Conservation (phyloP, 768 basidiomycete genomes). For the Panellus pusillus region DNA sequence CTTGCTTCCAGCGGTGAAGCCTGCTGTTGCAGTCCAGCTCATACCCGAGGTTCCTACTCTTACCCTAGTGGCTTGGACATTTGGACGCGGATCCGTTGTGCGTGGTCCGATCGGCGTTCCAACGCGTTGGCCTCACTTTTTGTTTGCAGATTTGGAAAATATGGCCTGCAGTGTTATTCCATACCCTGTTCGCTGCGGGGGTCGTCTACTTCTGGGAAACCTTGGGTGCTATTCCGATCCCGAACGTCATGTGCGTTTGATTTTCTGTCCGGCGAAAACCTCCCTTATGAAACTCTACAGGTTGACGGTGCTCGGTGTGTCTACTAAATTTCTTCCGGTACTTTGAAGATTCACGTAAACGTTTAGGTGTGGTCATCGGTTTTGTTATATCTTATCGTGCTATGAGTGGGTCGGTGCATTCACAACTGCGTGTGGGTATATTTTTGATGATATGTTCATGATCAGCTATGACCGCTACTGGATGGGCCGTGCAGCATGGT, state of each 20-base stretch:
- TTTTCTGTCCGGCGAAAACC: no score
- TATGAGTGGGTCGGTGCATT: constrained; percentile 48
- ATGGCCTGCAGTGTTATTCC: constrained; percentile 66
- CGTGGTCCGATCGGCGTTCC: constrained; percentile 7
- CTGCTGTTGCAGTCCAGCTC: constrained; percentile 11
- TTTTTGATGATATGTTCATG: no score
- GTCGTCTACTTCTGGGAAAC: background rate
- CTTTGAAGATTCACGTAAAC: background rate
- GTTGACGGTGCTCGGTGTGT: constrained; percentile 57
- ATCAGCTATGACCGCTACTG: constrained; percentile 63
- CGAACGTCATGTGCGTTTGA: constrained; percentile 42
- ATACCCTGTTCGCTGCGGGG: constrained; percentile 56
- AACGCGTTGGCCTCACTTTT: background rate
- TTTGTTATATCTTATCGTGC: constrained; percentile 70
- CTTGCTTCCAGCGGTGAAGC: constrained; percentile 18
- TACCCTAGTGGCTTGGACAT: constrained; percentile 36
- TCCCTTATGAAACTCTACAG: no score
- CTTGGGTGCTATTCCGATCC: constrained; percentile 44
- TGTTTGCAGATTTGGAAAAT: constrained; percentile 56
- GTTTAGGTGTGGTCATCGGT: constrained; percentile 52
- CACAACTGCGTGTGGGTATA: no score
- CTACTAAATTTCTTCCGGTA: background rate
- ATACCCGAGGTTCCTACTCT: constrained; percentile 19
- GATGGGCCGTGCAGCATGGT: constrained; percentile 56
- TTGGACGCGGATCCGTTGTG: constrained; percentile 46